Evolutionary conservation across 768 basidiomycete species (phyloP), one percentile per base, ranked within the genome.

Genomic region (Rickenella mellea): DNA sequence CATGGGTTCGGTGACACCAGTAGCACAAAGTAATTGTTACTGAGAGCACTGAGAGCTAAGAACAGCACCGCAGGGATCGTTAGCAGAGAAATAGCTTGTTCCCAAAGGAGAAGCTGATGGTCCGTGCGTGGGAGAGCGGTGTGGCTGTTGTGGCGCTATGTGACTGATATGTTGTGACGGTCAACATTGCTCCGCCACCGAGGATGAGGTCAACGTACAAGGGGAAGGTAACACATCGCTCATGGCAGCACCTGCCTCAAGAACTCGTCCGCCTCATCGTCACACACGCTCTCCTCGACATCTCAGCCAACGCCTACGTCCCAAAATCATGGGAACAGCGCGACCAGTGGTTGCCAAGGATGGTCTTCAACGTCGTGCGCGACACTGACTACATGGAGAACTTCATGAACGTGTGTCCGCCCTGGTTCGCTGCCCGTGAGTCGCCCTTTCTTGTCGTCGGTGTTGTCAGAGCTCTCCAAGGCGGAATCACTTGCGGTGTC

Each of bases 401-500:
- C 47, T 52, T 84, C 40, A 83, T 83, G 80, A 51, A 60, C 29
- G 64, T 83, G 46, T 80, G 76, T 52, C 73, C 74, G 0, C 53
- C 74, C 41, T 84, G 81, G 81, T 60, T 62, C 36, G 52, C 52
- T 27, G 79, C 80, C 40, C 65, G 81, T 83, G 56, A 59, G 80
- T 73, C 15, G 39, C 15, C 27, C 42, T 12, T 39, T 35, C 17
- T 43, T 30, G 22, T 15, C 44, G 49, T 28, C 15, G 15, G 44
- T 52, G 43, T 40, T 45, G 21, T 38, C n/a, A 45, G 19, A 42
- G 47, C 51, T 45, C 47, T 26, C 43, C 44, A 20, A 45, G 44
- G 51, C 33, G 37, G 35, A 42, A 36, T 36, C n/a, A n/a, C n/a
- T n/a, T n/a, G n/a, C n/a, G n/a, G n/a, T n/a, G n/a, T n/a, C n/a